phyloP scores from a whole-genome alignment of 805 yeast genomes.

The Debaryomyces castellii region DNA sequence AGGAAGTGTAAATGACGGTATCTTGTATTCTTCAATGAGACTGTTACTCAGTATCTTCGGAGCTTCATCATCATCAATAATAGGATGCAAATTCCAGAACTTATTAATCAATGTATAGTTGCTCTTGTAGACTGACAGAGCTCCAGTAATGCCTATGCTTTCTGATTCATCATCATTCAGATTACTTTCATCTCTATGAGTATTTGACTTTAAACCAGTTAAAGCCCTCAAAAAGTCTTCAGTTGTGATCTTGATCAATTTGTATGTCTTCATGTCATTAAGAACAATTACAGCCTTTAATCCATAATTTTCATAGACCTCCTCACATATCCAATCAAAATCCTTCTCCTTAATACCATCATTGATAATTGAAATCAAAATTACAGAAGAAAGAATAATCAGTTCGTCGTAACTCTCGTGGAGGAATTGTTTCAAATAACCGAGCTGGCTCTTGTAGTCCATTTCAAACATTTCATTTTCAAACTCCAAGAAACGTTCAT shows the following conservation, averaged over 20 bases:
- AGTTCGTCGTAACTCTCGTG: constrained; percentile 31
- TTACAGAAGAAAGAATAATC: constrained; percentile 51
- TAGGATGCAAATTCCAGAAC: constrained; percentile 52
- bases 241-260: constrained; percentile 40
- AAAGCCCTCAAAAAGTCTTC: constrained; percentile 23
- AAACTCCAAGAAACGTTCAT: constrained; percentile 52
- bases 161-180: constrained; percentile 11
- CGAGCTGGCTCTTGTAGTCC: constrained; percentile 34
- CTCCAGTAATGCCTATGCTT: constrained; percentile 34
- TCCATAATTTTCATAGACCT: constrained; percentile 66
- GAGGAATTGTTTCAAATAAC: constrained; percentile 38
- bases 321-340: constrained; percentile 51
- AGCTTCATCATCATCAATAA: constrained; percentile 16
- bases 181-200: not conserved
- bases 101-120: constrained; percentile 38
- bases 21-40: constrained; percentile 37
- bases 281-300: constrained; percentile 47
- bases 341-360: constrained; percentile 72
- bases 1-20: constrained; percentile 66
- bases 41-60: not conserved
- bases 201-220: constrained; percentile 11
- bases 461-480: constrained; percentile 67
- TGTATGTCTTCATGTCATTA: constrained; percentile 47
- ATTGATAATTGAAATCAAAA: constrained; percentile 60
- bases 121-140: constrained; percentile 25